Base-by-base conservation (phyloP, 805 yeast species). In the Saccharomycodes ludwigii region DNA sequence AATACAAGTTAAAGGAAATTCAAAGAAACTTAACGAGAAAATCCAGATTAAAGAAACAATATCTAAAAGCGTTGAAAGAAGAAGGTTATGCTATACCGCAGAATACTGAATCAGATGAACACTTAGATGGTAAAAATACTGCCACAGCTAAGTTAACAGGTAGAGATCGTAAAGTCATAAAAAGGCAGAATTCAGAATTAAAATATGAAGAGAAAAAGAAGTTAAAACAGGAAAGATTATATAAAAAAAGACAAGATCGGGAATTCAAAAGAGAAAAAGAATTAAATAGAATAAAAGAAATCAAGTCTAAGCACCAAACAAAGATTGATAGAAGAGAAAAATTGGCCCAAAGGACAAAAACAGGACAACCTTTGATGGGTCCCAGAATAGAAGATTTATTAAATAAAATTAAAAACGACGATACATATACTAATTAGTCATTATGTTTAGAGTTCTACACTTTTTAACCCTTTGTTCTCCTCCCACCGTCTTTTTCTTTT, bases 311-410 rank as follows among this genome's bases (percentile, higher is more conserved):
- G 37, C 63, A 54, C 46, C 59, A 47, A 25, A 49, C 51, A 23
- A 58, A 60, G 46, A 68, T 60, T 48, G 58, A 44, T 21, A 68
- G 66, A 42, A 59, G 66, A 18, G 63, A 67, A 36, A 50, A 45
- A 15, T 42, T 76, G 31, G 57, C 63, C 6, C 62, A 66, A 36
- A 74, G 62, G 39, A 86, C 94, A 1, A 63, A 64, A 44, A 49
- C 60, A 3, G 97, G 97, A 0, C 97, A 86, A 52, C 96, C 96
- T 2, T 56, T 71, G 27, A 82, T 86, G 88, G 95, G 84, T 0
- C 93, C 95, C 11, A 71, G 93, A 54, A 82, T 86, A 36, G 76
- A 73, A 34, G 71, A 73, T 43, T 59, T 86, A 27, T 62, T 86
- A 30, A 91, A 79, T 33, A 82, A 84, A 53, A 81, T 86, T 38